These are phyloP conservation scores for Fusarium humuli DNA, from an alignment of 2,329 filamentous ascomycete genomes.

Conservation along the genomic window DNA sequence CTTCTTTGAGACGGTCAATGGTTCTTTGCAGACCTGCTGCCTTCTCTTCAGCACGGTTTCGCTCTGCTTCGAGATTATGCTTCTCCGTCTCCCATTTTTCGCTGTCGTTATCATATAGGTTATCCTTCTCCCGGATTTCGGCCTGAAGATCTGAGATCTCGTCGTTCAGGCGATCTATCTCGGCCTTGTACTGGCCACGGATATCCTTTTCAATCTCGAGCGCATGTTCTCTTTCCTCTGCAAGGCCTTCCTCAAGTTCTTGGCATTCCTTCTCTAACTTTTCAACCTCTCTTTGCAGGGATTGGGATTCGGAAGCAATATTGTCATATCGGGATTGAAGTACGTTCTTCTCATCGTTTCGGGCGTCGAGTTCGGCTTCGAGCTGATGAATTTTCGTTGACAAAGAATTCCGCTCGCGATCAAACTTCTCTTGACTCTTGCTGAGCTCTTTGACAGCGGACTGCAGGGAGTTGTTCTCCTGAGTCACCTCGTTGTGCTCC, in stretches of 20 bases:
- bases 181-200: conserved; percentile 56
- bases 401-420: conserved; percentile 52
- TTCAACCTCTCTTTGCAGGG: conserved; percentile 73
- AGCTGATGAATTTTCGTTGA: conserved; percentile 65
- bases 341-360: conserved; percentile 74
- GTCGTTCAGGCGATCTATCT: conserved; percentile 64
- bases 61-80: conserved; percentile 73
- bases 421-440: conserved; percentile 48
- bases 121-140: conserved; percentile 76
- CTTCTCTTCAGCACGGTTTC: conserved; percentile 74
- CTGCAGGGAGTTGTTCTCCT: conserved; percentile 60
- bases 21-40: conserved; percentile 75
- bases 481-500: conserved; percentile 59
- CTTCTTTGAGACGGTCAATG: conserved; percentile 75
- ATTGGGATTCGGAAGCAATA: conserved; percentile 72
- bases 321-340: conserved; percentile 77
- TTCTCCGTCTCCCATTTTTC: conserved; percentile 77
- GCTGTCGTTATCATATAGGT: conserved; percentile 75
- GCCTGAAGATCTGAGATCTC: conserved; percentile 73
- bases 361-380: conserved; percentile 69
- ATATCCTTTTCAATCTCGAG: conserved; percentile 71
- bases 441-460: conserved; percentile 57
- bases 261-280: conserved; percentile 60
- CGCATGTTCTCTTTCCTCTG: conserved; percentile 67
- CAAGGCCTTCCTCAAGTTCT: conserved; percentile 61